Evolutionary conservation across 139 green algal species (phyloP).

Genomic region (Gonium pectorale): DNA sequence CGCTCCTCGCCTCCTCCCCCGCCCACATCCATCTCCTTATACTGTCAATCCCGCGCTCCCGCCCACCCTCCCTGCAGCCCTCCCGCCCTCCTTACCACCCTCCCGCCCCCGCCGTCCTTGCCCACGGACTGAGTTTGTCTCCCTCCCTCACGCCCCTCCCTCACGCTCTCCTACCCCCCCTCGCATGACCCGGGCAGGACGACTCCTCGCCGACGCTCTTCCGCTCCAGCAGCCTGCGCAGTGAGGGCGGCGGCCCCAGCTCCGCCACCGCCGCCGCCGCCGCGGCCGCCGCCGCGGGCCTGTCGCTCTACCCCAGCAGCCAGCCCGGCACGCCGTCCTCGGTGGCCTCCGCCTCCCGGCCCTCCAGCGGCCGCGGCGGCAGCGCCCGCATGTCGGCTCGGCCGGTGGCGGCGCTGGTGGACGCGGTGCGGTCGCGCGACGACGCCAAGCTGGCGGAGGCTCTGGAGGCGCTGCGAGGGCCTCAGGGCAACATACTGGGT

Average conservation of each 20-base stretch:
- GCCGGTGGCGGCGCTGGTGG: constrained; percentile 60
- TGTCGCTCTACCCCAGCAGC: too few species aligned
- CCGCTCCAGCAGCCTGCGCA: constrained; percentile 1
- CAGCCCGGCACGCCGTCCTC: constrained; percentile 23
- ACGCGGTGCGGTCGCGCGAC: constrained; percentile 63
- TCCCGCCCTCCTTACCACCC: too few species aligned
- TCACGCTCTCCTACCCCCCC: too few species aligned
- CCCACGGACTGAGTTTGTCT: too few species aligned
- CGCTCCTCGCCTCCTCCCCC: too few species aligned
- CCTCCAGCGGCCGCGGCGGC: constrained; percentile 26
- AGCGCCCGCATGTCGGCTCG: constrained; percentile 29
- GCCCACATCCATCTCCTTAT: too few species aligned
- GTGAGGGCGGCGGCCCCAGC: not conserved
- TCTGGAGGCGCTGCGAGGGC: constrained; percentile 38
- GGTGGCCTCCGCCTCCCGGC: not conserved
- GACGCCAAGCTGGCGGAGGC: constrained; percentile 41
- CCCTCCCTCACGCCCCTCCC: too few species aligned
- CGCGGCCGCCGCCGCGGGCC: too few species aligned
- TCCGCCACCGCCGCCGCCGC: not conserved
- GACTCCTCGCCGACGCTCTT: not conserved
- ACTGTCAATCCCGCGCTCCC: too few species aligned
- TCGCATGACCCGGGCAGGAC: not conserved
- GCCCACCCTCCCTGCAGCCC: too few species aligned
- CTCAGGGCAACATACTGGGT: constrained; percentile 2
- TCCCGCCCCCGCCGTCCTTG: too few species aligned